Evolutionary conservation across 345 rosid genomes (phyloP), one percentile per base, ranked within the genome.

Genomic region (Cardamine resedifolia): DNA sequence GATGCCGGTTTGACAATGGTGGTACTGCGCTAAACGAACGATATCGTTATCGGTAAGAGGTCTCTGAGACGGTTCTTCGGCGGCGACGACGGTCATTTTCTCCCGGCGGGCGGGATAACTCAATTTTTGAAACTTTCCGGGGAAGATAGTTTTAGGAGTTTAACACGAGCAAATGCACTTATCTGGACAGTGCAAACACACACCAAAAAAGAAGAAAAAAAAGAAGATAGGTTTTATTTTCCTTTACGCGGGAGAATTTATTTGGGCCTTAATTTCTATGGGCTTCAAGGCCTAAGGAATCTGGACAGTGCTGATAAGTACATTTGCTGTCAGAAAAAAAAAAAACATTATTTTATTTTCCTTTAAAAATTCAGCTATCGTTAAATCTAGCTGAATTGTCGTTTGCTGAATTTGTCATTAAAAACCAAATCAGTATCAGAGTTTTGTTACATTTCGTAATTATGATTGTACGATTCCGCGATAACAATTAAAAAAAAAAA

Each of bases 11-110:
- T 79, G 73, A 43, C 68, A 72, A 66, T 75, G 80, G 70, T 77
- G 77, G 48, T 68, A 74, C 58, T 81, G 83, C 2, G 96, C 94
- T 18, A 88, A 76, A 74, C 71, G 70, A 58, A 88, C 78, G 30
- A 90, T 77, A 7, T 88, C 96, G 9, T 58, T 33, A 70, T 88
- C 96, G 26, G 68, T 85, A 56, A 83, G 71, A 5, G 81, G 77
- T 38, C 79, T 71, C 11, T 70, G 77, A 7, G 55, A 58, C 24
- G 58, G 58, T 4, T 76, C 58, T 43, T 70, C 43, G 67, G 63
- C 47, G 64, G 84, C 23, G 23, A 2, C 31, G 66, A 68, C 58
- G 21, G 65, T 43, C 61, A 80, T 51, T 30, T 21, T 31, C 36
- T 26, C 56, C 77, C 59, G 60, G 82, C 51, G 79, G 60, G 82